Percentiles rank a stretch among this genome's conserved stretches.
phyloP scores from a whole-genome alignment of 306 rosid genomes.

The Hylodesmum podocarpum region DNA sequence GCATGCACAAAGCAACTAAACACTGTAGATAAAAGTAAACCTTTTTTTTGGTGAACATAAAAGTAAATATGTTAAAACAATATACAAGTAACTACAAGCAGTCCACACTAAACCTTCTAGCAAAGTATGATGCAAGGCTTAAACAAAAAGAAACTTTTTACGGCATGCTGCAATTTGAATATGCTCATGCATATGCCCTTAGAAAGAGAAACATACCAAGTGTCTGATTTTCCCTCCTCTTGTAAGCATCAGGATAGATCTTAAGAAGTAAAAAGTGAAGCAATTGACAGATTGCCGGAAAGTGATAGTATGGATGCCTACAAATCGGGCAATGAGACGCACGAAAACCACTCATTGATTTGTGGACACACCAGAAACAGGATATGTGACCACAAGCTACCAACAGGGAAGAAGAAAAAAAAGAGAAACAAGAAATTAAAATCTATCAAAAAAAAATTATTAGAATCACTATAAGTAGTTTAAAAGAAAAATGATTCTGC shows the following conservation, averaged over 20 bases:
- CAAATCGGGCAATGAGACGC: slow-evolving; percentile 82
- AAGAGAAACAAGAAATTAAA: not conserved
- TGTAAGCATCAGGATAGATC: slow-evolving; percentile 63
- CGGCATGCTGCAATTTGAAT: slow-evolving; percentile 12
- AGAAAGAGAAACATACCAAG: slow-evolving; percentile 52
- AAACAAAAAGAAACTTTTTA: not conserved
- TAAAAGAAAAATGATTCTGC: not conserved
- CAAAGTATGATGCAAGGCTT: not conserved
- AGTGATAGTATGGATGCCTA: slow-evolving; percentile 64
- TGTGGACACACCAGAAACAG: slow-evolving; percentile 92
- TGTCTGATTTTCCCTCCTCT: slow-evolving; percentile 56
- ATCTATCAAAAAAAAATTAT: not conserved
- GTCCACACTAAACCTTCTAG: not conserved
- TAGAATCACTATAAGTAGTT: not conserved
- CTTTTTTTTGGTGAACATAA: too few relatives aligned
- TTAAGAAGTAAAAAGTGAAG: slow-evolving; percentile 75
- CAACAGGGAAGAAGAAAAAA: slow-evolving; percentile 9
- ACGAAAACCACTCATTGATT: slow-evolving; percentile 42
- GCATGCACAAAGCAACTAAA: not conserved
- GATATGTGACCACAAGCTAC: slow-evolving; percentile 86
- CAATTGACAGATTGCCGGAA: slow-evolving; percentile 71
- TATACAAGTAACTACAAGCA: not conserved
- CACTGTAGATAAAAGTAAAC: not conserved
- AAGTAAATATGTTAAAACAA: not conserved
- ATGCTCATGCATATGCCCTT: not conserved